phyloP scores from a whole-genome alignment of 2,329 filamentous ascomycete species.

The Kalmusia sp. region DNA sequence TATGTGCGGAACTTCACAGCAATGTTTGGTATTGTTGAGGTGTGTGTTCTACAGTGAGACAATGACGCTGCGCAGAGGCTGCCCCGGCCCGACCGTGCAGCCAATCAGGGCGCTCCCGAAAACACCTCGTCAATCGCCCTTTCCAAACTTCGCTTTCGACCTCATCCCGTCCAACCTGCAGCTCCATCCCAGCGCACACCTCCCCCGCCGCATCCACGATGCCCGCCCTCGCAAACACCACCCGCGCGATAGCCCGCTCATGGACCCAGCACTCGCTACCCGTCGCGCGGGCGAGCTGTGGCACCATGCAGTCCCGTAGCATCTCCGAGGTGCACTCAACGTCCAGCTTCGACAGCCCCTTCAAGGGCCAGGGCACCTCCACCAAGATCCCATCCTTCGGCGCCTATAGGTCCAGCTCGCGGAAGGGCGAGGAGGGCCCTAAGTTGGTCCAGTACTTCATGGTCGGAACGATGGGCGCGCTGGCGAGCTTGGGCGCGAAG shows the following conservation, averaged over 20 bases:
- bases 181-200: slow-evolving; percentile 27
- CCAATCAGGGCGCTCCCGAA: slow-evolving; percentile 28
- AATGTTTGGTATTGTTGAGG: background rate
- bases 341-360: slow-evolving; percentile 61
- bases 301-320: slow-evolving; percentile 54
- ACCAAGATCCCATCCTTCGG: slow-evolving; percentile 87
- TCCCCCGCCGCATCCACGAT: slow-evolving; percentile 49
- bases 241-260: slow-evolving; percentile 55
- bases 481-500: slow-evolving; percentile 94
- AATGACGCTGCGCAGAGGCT: slow-evolving; percentile 9
- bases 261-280: slow-evolving; percentile 56
- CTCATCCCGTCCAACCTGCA: slow-evolving; percentile 27
- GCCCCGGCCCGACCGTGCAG: background rate
- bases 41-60: background rate
- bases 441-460: slow-evolving; percentile 97
- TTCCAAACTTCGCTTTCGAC: slow-evolving; percentile 19
- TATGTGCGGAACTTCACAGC: background rate
- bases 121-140: slow-evolving; percentile 15
- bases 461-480: slow-evolving; percentile 92
- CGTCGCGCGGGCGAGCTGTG: slow-evolving; percentile 53
- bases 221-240: slow-evolving; percentile 57
- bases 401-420: slow-evolving; percentile 78
- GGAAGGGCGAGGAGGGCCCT: slow-evolving; percentile 70
- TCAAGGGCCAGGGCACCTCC: slow-evolving; percentile 57
- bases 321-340: slow-evolving; percentile 46